Base-by-base conservation (phyloP, 345 rosid species). In the Arabis hirsuta region DNA sequence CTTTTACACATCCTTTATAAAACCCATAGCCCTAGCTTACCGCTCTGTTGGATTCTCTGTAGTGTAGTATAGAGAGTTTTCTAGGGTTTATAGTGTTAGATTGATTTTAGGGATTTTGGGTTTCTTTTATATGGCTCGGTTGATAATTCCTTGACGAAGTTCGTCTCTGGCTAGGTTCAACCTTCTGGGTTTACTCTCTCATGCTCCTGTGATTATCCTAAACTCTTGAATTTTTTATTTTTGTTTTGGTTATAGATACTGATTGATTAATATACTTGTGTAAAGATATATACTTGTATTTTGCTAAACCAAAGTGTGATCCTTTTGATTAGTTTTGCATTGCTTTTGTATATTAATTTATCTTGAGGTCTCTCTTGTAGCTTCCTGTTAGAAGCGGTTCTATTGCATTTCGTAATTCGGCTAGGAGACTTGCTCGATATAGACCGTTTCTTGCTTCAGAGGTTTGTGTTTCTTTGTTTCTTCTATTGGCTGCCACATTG, bases 81-180 rank as follows among this genome's bases (percentile, higher is more conserved):
- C 65, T 69, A 62, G 75, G 79, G 65, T 62, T 69, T 55, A 51
- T 62, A 27, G 22, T 8, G 8, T 63, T 73, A 56, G 51, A 47
- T 65, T 64, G 13, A 54, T 5, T n/a, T 73, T 68, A 16, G 55
- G 54, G 43, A 3, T 73, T 55, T 52, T 13, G 26, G 20, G 12
- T 16, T 4, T 16, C 7, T 0, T 27, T 38, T 45, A 7, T 1
- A 93, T 93, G 98, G 88, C 97, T 81, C 84, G 94, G 52, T 83
- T 90, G 88, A 84, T 93, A 74, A 81, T 86, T 67, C 94, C 96
- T 7, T 81, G 86, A 83, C 86, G 85, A 83, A 86, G 88, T 74
- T 85, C 92, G 80, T 81, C 87, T 80, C 81, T 93, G 67, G 80
- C 89, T 39, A 88, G 79, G 76, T 69, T 83, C 71, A 76, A 74